These are phyloP conservation scores for Stephania yunnanensis DNA, from an alignment of 164 flowering plant species.

Conservation along the genomic window DNA sequence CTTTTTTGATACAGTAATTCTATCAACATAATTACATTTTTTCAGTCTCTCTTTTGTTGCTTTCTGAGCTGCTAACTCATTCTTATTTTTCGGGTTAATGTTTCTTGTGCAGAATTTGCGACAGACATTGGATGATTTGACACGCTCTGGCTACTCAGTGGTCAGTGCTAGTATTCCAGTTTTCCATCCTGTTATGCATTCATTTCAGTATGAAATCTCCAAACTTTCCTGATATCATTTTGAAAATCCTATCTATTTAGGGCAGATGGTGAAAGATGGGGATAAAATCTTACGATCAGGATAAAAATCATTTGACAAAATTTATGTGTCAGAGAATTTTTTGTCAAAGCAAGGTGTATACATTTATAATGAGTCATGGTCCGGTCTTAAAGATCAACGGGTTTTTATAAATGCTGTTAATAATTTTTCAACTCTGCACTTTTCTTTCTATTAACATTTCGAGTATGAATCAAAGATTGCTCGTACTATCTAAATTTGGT, in stretches of 20 bases:
- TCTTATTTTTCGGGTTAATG: conserved; percentile 3
- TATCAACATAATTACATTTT: no score
- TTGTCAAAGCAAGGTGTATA: not conserved
- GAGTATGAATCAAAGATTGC: no score
- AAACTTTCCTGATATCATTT: not conserved
- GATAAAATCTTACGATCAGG: not conserved
- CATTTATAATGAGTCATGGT: no score
- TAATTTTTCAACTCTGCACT: not conserved
- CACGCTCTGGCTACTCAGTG: conserved; percentile 87
- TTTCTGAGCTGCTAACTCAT: not conserved
- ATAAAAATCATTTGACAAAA: not conserved
- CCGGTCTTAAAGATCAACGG: not conserved
- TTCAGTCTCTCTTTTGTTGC: not conserved
- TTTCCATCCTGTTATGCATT: not conserved
- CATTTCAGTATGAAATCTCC: not conserved
- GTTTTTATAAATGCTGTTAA: not conserved
- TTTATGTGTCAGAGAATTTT: not conserved
- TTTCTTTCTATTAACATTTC: no score
- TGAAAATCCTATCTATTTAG: not conserved
- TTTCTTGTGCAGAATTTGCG: conserved; percentile 74
- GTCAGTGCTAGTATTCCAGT: conserved; percentile 40
- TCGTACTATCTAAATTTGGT: not conserved
- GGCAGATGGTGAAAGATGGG: not conserved
- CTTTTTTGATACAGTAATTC: no score
- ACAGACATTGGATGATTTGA: conserved; percentile 95